Evolutionary conservation across 768 basidiomycete genomes (phyloP).

Genomic region (Leccinellum luteum): DNA sequence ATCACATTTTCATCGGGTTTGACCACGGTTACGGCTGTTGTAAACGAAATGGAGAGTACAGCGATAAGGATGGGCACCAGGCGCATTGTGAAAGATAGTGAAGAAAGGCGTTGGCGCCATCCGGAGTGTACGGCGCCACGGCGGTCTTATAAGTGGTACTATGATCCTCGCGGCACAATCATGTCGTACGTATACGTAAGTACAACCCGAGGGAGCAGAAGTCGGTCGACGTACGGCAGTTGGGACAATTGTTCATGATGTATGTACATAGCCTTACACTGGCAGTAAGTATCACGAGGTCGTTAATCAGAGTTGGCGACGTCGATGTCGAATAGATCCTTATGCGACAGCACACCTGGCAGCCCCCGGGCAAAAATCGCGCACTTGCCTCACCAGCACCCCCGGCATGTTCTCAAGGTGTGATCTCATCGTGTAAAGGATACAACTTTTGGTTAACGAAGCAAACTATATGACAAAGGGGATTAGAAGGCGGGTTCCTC

Average conservation of each 20-base stretch:
- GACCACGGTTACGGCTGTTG: constrained; percentile 1
- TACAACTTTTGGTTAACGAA: constrained; percentile 15
- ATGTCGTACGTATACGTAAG: constrained; percentile 3
- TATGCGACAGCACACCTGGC: too few species aligned
- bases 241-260: too few species aligned
- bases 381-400: not conserved
- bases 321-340: too few species aligned
- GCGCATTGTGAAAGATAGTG: constrained; percentile 19
- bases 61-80: constrained; percentile 5
- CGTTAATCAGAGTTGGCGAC: not conserved
- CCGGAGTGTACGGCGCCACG: not conserved
- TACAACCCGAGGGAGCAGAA: not conserved
- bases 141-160: not conserved
- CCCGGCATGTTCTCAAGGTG: not conserved
- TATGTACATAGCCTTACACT: too few species aligned
- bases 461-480: constrained; percentile 17
- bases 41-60: constrained; percentile 16
- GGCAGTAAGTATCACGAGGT: too few species aligned
- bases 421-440: constrained; percentile 1
- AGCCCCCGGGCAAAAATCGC: too few species aligned
- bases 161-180: not conserved
- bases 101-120: not conserved
- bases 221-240: not conserved
- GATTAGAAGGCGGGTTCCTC: constrained; percentile 62
- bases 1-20: constrained; percentile 2